phyloP scores from a whole-genome alignment of 2,329 filamentous ascomycete species.

The Zopfia rhizophila region DNA sequence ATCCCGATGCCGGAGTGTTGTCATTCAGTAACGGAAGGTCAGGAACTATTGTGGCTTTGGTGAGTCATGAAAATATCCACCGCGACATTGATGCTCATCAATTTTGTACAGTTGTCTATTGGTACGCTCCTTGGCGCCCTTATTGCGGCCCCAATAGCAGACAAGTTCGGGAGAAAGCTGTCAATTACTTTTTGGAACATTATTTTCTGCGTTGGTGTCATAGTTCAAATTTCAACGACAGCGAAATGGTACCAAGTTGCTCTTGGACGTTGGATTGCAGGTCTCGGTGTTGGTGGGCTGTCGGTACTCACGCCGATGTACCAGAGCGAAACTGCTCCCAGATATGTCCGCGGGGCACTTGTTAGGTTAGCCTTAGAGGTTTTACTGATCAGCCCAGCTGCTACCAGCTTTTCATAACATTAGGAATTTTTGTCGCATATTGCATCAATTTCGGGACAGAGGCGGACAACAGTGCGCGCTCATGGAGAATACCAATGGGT shows the following conservation, averaged over 20 bases:
- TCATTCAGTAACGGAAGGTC: constrained; percentile 44
- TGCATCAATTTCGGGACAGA: constrained; percentile 70
- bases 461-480: constrained; percentile 56
- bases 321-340: constrained; percentile 72
- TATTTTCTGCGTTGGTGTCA: constrained; percentile 71
- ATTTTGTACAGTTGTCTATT: constrained; percentile 64
- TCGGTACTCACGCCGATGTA: constrained; percentile 71
- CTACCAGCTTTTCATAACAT: constrained; percentile 76
- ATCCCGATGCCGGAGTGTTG: constrained; percentile 28
- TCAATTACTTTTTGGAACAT: constrained; percentile 72
- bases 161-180: constrained; percentile 68
- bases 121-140: constrained; percentile 80
- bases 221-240: constrained; percentile 71
- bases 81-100: background rate
- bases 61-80: constrained; percentile 21
- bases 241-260: constrained; percentile 72
- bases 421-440: constrained; percentile 68
- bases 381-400: constrained; percentile 46
- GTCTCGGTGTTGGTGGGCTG: constrained; percentile 71
- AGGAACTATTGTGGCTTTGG: constrained; percentile 48
- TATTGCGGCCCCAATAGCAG: constrained; percentile 66
- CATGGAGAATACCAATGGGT: constrained; percentile 73
- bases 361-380: constrained; percentile 45
- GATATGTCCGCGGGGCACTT: constrained; percentile 71
- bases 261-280: constrained; percentile 71